phyloP scores from a whole-genome alignment of 441 rosid genomes.

The Erysimum pusillum region DNA sequence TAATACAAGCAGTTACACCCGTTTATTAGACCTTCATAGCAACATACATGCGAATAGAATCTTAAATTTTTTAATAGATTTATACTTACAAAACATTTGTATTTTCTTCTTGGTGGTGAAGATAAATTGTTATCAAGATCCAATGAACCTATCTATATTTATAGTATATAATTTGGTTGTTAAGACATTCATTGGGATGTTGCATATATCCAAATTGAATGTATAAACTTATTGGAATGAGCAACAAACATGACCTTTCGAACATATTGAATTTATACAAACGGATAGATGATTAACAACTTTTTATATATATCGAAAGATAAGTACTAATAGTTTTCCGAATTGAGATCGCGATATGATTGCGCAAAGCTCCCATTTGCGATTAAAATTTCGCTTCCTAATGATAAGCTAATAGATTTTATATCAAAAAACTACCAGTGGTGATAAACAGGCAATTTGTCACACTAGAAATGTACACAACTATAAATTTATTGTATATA shows the following conservation, averaged over 20 bases:
- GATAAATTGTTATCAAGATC: slow-evolving; percentile 41
- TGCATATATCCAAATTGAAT: slow-evolving; percentile 43
- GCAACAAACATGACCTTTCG: slow-evolving; percentile 42
- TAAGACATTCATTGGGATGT: slow-evolving; percentile 45
- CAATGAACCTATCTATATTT: slow-evolving; percentile 45
- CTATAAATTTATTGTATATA: background rate
- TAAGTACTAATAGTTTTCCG: background rate
- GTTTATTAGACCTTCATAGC: slow-evolving; percentile 23
- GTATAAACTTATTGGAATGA: slow-evolving; percentile 42
- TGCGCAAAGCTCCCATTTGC: background rate
- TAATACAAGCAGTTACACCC: slow-evolving; percentile 39
- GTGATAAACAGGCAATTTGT: background rate
- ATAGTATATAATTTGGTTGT: slow-evolving; percentile 35
- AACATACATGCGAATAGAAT: slow-evolving; percentile 30
- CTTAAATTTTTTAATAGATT: slow-evolving; percentile 21
- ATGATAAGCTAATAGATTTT: background rate
- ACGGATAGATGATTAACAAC: background rate
- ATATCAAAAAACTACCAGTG: background rate
- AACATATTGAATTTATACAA: slow-evolving; percentile 5
- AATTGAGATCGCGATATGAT: background rate
- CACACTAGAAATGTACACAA: background rate
- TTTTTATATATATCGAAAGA: background rate
- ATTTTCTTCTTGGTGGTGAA: slow-evolving; percentile 30
- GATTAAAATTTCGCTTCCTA: background rate
- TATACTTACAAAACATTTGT: slow-evolving; percentile 29